Base-by-base conservation (phyloP, 2,329 filamentous ascomycete species). In the Fusarium longipes region DNA sequence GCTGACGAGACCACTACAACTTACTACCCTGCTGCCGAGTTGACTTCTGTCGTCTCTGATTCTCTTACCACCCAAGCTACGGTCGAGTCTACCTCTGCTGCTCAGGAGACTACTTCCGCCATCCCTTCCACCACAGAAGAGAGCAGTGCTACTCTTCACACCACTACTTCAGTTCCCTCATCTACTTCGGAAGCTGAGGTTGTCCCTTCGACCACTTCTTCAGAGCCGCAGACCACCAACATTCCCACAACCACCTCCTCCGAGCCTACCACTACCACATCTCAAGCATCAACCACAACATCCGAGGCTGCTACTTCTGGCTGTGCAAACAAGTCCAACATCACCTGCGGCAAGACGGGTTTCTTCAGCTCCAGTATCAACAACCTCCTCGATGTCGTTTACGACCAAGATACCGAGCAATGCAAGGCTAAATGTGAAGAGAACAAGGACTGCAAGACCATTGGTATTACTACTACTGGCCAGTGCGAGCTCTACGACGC, bases 401-500 rank as follows among this genome's bases (percentile, higher is more conserved):
- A 11, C 11, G 39, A 44, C 10, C 35, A 22, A 5, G 36, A 39
- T 14, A 18, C 64, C 24, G 54, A 47, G 20, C n/a, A 30, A 20
- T 69, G 66, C 25, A 24, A 64, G 47, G 22, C 42, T 8, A 10
- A 38, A n/a, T 68, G 66, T 25, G 14, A 51, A 18, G 22, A 47
- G 3, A 35, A 51, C 6, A 15, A 54, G 11, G 24, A 36, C 11
- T 69, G 66, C 43, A 36, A 47, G n/a, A 20, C 58, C 12, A 64
- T 69, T 20, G 66, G 66, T 36, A 33, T 69, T n/a, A 51, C 38
- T 38, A 36, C 22, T 24, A 25, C 12, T 36, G 38, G 20, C 15
- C 63, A 67, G 39, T 69, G 66, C 36, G 66, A 69, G 47, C 57
- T 70, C 27, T 69, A 70, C 15, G 32, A 57, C 11, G 18, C 63